These are phyloP conservation scores for Aspergillus sparsus DNA, from an alignment of 495 filamentous ascomycete species.

Conservation along the genomic window DNA sequence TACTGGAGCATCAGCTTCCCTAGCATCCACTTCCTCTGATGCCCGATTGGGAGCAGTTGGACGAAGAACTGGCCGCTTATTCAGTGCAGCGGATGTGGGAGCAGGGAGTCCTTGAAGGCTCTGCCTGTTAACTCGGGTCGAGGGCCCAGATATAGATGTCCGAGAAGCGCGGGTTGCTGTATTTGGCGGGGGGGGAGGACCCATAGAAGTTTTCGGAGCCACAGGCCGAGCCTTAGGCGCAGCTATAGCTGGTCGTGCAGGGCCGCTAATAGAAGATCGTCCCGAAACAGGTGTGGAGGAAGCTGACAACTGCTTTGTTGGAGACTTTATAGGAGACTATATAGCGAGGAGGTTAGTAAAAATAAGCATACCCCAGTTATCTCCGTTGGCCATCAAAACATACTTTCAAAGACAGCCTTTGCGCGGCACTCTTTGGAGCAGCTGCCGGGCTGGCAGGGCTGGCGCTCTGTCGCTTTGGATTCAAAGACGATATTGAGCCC, in stretches of 20 bases:
- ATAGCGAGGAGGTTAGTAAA: slow-evolving; percentile 17
- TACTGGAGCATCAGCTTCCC: slow-evolving; percentile 29
- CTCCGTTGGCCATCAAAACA: slow-evolving; percentile 25
- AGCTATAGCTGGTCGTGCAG: slow-evolving; percentile 45
- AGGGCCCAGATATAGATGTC: slow-evolving; percentile 41
- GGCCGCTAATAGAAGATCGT: slow-evolving; percentile 51
- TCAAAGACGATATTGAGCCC: slow-evolving; percentile 48
- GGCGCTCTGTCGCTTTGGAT: slow-evolving; percentile 63
- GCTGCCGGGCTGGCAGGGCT: slow-evolving; percentile 69
- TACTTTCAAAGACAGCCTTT: slow-evolving; percentile 62
- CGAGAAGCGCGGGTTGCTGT: slow-evolving; percentile 36
- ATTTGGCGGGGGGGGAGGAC: slow-evolving; percentile 54
- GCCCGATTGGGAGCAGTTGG: slow-evolving; percentile 32
- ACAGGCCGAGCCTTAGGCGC: slow-evolving; percentile 54
- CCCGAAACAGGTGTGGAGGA: slow-evolving; percentile 59
- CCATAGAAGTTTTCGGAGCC: slow-evolving; percentile 64
- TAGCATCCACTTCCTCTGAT: slow-evolving; percentile 33
- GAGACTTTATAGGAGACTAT: slow-evolving; percentile 77
- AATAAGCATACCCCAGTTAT: slow-evolving; percentile 1
- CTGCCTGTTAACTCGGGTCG: slow-evolving; percentile 39
- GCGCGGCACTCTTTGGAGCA: slow-evolving; percentile 44
- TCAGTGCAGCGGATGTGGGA: slow-evolving; percentile 26
- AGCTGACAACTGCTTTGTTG: slow-evolving; percentile 70
- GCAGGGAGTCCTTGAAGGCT: slow-evolving; percentile 30
- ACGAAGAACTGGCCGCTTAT: slow-evolving; percentile 45